Base-by-base conservation (phyloP, 2,329 filamentous ascomycete genomes). In the Aspergillus glaucus region DNA sequence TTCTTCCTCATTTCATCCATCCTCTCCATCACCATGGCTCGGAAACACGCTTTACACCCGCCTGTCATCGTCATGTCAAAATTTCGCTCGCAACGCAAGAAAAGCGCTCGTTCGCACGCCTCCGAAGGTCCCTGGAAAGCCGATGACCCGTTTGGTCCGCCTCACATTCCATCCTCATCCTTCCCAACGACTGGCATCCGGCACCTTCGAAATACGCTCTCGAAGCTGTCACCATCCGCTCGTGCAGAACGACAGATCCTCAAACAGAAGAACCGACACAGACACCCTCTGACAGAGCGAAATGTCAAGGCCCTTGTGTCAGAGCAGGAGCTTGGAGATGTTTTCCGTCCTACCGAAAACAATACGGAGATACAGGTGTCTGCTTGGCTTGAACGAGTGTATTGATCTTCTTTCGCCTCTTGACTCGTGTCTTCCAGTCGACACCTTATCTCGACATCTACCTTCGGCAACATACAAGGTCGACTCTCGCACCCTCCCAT, bases 331-430 rank as follows among this genome's bases (percentile, higher is more conserved):
- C 59, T 58, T 28, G 54, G 60, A 12, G 66, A 85, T 79, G 82
- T 81, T 76, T 66, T 74, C 74, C 60, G 81, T 75, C 54, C 70
- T 73, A 50, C 84, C 79, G 70, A 75, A 58, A 56, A 74, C 73
- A 59, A 72, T 70, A 57, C 80, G 78, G 67, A 84, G 75, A 60
- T 90, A 86, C 76, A 78, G 72, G 59, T 92, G 87, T 71, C 83
- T 79, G 68, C 86, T 82, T 78, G 87, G 87, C 69, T 91, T 86
- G 75, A 79, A 78, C 69, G 79, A 73, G 52, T 84, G 85, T 67
- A 79, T 82, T 69, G 15, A 45, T 26, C 4, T 19, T 15, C 6
- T 26, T 55, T 55, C 43, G 46, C 51, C 48, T 51, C 50, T 45
- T 24, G 47, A 21, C 56, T 53, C 53, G 54, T 49, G 10, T 66